These are phyloP conservation scores for Phytophthora hybrid DNA, from an alignment of 352 stramenopile genomes.

Conservation along the genomic window DNA sequence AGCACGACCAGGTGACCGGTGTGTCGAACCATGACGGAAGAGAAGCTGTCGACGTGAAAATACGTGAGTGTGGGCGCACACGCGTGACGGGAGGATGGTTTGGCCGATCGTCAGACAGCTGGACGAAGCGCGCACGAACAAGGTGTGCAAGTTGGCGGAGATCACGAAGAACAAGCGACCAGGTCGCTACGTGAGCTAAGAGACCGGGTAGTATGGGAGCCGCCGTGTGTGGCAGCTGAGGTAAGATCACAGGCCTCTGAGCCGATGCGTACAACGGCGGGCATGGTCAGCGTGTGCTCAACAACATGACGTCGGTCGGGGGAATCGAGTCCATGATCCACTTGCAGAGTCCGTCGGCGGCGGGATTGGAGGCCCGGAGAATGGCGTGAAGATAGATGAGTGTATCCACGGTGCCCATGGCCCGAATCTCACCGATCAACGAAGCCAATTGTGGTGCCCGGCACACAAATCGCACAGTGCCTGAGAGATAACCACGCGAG, in stretches of 20 bases:
- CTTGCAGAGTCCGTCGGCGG: too few species aligned
- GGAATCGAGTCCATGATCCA: too few species aligned
- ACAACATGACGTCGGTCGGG: too few species aligned
- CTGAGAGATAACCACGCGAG: conserved; percentile 17
- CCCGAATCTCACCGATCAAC: conserved; percentile 13
- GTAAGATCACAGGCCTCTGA: neutral
- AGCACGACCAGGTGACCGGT: neutral
- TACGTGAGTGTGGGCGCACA: too few species aligned
- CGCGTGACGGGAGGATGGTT: neutral
- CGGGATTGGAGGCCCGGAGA: conserved; percentile 12
- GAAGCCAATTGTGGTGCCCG: neutral
- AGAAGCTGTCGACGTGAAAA: neutral
- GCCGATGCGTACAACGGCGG: neutral
- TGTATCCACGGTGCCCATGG: too few species aligned
- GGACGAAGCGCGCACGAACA: neutral
- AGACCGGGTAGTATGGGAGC: neutral
- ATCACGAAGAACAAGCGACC: neutral
- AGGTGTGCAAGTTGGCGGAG: neutral
- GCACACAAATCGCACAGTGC: neutral
- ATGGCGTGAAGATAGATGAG: too few species aligned
- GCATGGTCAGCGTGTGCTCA: neutral
- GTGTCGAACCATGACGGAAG: neutral
- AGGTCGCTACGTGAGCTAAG: neutral
- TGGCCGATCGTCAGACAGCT: neutral
- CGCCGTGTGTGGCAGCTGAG: neutral